Evolutionary conservation across 257 asterid species (phyloP).

Genomic region (Echites panduratus): DNA sequence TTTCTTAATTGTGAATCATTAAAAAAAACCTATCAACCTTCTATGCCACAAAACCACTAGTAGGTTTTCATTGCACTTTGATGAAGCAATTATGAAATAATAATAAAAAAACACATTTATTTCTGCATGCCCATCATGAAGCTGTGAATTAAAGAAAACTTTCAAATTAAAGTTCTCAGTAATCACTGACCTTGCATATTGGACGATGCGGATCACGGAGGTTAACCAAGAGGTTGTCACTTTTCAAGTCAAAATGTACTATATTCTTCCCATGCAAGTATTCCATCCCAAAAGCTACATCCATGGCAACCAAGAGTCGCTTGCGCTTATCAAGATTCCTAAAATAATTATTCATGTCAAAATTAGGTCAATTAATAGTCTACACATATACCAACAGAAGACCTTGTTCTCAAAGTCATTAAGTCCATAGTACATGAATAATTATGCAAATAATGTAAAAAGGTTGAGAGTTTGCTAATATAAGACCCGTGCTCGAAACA

Average conservation of each 20-base stretch:
- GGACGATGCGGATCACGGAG: conserved; percentile 99
- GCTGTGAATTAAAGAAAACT: neutral
- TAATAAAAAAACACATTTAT: neutral
- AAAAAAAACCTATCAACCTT: neutral
- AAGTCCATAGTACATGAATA: neutral
- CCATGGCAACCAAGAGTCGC: conserved; percentile 91
- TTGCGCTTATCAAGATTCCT: conserved; percentile 90
- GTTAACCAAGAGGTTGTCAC: conserved; percentile 94
- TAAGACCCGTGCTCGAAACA: neutral
- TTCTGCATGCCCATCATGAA: neutral
- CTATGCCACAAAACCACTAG: neutral
- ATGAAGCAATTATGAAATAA: conserved; percentile 2
- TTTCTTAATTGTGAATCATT: neutral
- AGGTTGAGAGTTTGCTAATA: neutral
- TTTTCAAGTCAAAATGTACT: conserved; percentile 96
- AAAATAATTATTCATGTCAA: conserved; percentile 14
- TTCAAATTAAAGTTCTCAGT: neutral
- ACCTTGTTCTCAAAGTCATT: neutral
- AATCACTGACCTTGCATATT: conserved; percentile 81
- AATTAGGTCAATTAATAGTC: neutral
- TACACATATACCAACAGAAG: neutral
- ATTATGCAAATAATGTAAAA: neutral
- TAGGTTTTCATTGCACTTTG: neutral
- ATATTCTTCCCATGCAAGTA: conserved; percentile 93
- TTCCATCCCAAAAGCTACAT: conserved; percentile 98